Base-by-base conservation (phyloP, 1,139 yeast species). In the Taphrina betulina region DNA sequence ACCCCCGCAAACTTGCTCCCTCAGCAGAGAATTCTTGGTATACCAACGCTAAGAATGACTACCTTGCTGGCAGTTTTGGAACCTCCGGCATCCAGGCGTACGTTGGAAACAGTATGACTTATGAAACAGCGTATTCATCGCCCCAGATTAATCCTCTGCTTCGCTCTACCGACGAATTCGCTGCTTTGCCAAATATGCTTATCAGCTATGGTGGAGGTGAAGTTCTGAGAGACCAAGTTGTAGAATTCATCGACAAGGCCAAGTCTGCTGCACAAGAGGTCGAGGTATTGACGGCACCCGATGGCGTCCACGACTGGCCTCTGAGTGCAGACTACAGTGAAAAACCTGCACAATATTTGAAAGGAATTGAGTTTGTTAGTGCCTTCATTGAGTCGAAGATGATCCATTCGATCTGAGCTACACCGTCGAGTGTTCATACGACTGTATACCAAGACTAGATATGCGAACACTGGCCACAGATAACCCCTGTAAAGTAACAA, bases 231-330 rank as follows among this genome's bases (percentile, higher is more conserved):
- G 46, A 38, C 38, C 34, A 38, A 24, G 23, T 50, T 10, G 29
- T 22, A 8, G 43, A 41, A 24, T 20, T 38, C 26, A 22, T 29
- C 10, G 24, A 38, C 34, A 38, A 40, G 22, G 46, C 44, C 23
- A 33, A 50, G 14, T 5, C 45, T 2, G 23, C 23, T 22, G 26
- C 22, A 8, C 23, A 17, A 2, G 43, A 41, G n/a, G 40, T 42
- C n/a, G 54, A 38, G 5, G 38, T 31, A 14, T 12, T 31, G n/a
- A 31, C 26, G 4, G 38, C 29, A 20, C 28, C 37, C 5, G 48
- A 29, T 12, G 54, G 54, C 17, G 40, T 50, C 22, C 54, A 50
- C 24, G 34, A 28, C 24, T 50, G 54, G 54, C 54, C 54, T 7
- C 19, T 50, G 24, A 17, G 23, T 16, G 16, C 12, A 1, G 19